Evolutionary conservation across 2,329 filamentous ascomycete genomes (phyloP).

Genomic region (Ophiostoma perfectum): DNA sequence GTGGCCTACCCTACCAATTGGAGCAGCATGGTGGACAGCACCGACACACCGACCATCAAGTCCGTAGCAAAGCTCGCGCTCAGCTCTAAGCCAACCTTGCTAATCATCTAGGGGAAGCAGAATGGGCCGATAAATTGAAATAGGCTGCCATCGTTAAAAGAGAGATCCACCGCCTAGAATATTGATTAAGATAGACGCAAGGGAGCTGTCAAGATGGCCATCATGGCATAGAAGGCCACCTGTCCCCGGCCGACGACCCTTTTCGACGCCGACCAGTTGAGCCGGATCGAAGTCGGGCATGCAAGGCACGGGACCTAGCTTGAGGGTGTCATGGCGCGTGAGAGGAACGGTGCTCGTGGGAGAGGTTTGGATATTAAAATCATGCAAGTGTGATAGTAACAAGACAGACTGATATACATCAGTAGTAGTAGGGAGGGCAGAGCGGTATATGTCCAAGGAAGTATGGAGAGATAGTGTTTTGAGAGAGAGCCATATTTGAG

Average conservation of each 20-base stretch:
- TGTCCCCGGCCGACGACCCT: background rate
- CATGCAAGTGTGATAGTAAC: too few species aligned
- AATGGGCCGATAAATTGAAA: background rate
- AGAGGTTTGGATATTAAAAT: too few species aligned
- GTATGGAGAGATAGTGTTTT: too few species aligned
- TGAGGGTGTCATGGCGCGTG: background rate
- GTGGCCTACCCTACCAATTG: background rate
- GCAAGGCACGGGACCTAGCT: background rate
- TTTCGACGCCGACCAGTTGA: background rate
- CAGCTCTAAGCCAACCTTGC: background rate
- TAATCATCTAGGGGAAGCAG: background rate
- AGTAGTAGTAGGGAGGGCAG: too few species aligned
- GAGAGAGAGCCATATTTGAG: too few species aligned
- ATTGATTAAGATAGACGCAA: background rate
- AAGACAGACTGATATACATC: too few species aligned
- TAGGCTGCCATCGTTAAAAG: too few species aligned
- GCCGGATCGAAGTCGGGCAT: background rate
- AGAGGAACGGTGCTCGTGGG: background rate
- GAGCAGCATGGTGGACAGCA: background rate
- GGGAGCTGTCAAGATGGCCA: constrained; percentile 10
- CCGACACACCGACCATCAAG: background rate
- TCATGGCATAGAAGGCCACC: background rate
- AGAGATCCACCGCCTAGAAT: background rate
- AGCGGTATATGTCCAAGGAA: too few species aligned
- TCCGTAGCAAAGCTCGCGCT: background rate